Evolutionary conservation across 116 monocot genomes (phyloP).

Genomic region (Iris pallida): DNA sequence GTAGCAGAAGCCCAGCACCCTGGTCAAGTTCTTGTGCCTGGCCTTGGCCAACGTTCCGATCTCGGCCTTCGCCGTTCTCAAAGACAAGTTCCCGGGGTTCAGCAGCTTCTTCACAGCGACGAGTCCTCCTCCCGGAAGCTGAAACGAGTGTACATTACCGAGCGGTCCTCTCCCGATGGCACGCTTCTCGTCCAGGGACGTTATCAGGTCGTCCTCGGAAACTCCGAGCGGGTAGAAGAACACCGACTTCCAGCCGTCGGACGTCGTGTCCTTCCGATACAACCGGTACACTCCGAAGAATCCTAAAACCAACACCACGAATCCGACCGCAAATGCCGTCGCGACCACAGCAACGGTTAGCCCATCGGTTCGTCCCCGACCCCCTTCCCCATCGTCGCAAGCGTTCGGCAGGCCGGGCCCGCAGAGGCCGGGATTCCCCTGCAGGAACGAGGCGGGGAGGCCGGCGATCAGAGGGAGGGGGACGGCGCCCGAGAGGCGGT

Average conservation of each 20-base stretch:
- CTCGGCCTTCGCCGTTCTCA: conserved; percentile 34
- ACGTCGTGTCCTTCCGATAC: conserved; percentile 8
- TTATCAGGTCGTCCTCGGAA: conserved; percentile 41
- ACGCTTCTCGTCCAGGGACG: conserved; percentile 39
- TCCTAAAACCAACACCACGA: conserved; percentile 23
- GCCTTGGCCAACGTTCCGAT: conserved; percentile 47
- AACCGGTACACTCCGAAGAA: conserved; percentile 18
- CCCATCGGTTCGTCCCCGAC: conserved; percentile 1
- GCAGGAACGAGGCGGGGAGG: conserved; percentile 61
- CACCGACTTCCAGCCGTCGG: conserved; percentile 23
- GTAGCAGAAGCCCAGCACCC: conserved; percentile 55
- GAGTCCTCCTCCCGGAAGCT: conserved; percentile 33
- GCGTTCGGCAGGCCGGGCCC: conserved; percentile 56
- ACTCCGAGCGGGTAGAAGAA: conserved; percentile 49
- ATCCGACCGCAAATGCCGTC: conserved; percentile 21
- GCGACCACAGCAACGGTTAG: conserved; percentile 20
- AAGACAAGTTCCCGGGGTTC: conserved; percentile 19
- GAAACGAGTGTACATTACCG: conserved; percentile 39
- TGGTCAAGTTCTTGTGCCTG: conserved; percentile 53
- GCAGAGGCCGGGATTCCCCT: conserved; percentile 69
- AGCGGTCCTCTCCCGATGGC: conserved; percentile 51
- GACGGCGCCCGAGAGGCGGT: conserved; percentile 55
- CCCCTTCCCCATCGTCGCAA: conserved; percentile 13
- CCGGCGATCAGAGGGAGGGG: conserved; percentile 40
- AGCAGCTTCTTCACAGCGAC: conserved; percentile 41